phyloP scores from a whole-genome alignment of 805 yeast species.

The Metahyphopichia silvanorum region DNA sequence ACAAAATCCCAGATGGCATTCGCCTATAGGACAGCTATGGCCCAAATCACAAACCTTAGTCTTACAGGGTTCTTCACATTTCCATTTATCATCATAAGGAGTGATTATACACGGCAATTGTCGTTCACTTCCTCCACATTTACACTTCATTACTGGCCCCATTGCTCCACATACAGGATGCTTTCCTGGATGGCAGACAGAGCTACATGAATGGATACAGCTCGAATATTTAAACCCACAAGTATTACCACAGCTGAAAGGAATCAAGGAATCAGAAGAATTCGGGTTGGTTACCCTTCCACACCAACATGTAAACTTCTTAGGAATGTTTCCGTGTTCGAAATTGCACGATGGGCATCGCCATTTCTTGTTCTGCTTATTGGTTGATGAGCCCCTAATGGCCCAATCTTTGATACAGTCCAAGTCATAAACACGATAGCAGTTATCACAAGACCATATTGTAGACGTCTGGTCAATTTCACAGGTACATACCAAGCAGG shows the following conservation, averaged over 20 bases:
- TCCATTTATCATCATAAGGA: constrained; percentile 65
- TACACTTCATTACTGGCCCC: constrained; percentile 67
- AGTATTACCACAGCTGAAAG: constrained; percentile 87
- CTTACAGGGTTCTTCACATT: constrained; percentile 60
- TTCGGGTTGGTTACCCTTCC: constrained; percentile 73
- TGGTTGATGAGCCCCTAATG: constrained; percentile 63
- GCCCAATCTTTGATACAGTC: constrained; percentile 91
- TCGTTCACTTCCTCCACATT: constrained; percentile 64
- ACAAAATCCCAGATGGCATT: constrained; percentile 81
- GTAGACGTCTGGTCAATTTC: constrained; percentile 64
- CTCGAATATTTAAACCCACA: constrained; percentile 54
- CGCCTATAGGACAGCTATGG: constrained; percentile 54
- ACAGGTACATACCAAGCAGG: constrained; percentile 85
- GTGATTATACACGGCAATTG: constrained; percentile 75
- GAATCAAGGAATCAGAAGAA: constrained; percentile 51
- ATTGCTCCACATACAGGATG: constrained; percentile 79
- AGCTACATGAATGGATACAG: constrained; percentile 74
- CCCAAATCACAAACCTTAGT: constrained; percentile 60
- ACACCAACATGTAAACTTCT: constrained; percentile 80
- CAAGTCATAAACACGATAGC: constrained; percentile 82
- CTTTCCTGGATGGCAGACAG: constrained; percentile 85
- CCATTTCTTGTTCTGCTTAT: constrained; percentile 58
- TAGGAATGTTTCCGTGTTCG: constrained; percentile 48
- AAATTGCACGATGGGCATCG: constrained; percentile 81
- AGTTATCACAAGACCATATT: constrained; percentile 76